Conservation (phyloP, 768 basidiomycete species). For the Gymnopilus junonius region DNA sequence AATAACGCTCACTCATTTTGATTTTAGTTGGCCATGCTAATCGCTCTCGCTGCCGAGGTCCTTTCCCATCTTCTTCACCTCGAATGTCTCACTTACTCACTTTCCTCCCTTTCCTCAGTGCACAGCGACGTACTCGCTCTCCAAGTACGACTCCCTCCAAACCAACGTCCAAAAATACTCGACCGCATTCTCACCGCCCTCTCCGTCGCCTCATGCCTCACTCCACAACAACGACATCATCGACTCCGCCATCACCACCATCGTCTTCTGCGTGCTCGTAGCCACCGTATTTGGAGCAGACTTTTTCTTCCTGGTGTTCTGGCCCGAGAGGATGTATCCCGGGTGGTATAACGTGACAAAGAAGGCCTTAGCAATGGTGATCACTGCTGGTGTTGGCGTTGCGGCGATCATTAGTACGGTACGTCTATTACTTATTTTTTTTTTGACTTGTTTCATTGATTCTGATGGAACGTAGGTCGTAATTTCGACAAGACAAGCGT, state of each 20-base stretch:
- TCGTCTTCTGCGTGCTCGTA: slow-evolving; percentile 39
- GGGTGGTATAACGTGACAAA: slow-evolving; percentile 33
- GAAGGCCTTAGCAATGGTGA: slow-evolving; percentile 24
- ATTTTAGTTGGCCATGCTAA: slow-evolving; percentile 31
- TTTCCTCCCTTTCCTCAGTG: slow-evolving; percentile 17
- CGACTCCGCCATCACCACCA: slow-evolving; percentile 32
- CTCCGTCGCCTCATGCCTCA: slow-evolving; percentile 9
- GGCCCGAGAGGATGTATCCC: slow-evolving; percentile 36
- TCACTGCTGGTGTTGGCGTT: slow-evolving; percentile 30
- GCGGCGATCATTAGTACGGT: slow-evolving; percentile 38
- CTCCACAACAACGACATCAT: slow-evolving; percentile 37
- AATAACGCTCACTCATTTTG: neutral
- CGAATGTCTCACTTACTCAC: neutral
- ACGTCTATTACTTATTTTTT: slow-evolving; percentile 10
- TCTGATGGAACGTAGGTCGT: slow-evolving; percentile 24
- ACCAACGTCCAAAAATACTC: slow-evolving; percentile 26
- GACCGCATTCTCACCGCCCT: neutral
- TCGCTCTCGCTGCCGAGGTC: slow-evolving; percentile 38
- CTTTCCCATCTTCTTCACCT: neutral
- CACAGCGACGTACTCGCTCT: slow-evolving; percentile 38
- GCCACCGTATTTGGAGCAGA: slow-evolving; percentile 41
- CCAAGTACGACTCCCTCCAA: slow-evolving; percentile 37
- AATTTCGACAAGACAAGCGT: slow-evolving; percentile 26
- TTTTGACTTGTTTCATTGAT: neutral
- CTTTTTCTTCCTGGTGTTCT: slow-evolving; percentile 42